Base-by-base conservation (phyloP, 164 flowering plant genomes). In the Litsea cubeba region DNA sequence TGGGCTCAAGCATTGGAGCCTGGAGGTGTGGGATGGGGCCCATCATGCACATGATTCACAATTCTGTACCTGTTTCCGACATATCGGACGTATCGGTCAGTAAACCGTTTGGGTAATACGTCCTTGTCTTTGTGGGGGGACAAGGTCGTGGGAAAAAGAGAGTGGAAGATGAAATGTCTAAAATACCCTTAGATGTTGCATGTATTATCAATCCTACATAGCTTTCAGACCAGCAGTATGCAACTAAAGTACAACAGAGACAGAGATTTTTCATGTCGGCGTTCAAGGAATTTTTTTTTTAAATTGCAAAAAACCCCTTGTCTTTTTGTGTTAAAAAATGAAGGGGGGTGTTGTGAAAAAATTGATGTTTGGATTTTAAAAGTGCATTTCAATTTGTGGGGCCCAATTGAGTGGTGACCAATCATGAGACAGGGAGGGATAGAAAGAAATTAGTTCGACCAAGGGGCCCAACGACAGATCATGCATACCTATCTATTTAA, bases 111-210 rank as follows among this genome's bases (percentile, higher is more conserved):
- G 71, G 79, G 57, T 71, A 67, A 46, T 54, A 57, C 75, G 40
- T 72, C 79, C 62, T 68, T 66, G 66, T 76, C 75, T 58, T 0
- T 76, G 57, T 70, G 71, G 79, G 25, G 25, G 71, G 76, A 58
- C 71, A 40, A 46, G 35, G 49, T 17, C 12, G 67, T 32, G 71
- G 62, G 3, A 23, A 17, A 40, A 51, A 46, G 18, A 60, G 28
- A 22, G 14, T 10, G n/a, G 50, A 28, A 32, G 32, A 12, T 23
- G 24, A 62, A 73, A 62, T 73, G 22, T 57, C 76, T 14, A 24
- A 50, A 73, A 1, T 50, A 51, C 70, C 76, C 76, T 60, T 50
- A 0, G 5, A 20, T 49, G 15, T 17, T 28, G 17, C 2, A 18
- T 1, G 22, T 35, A 30, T 28, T 35, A 18, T 3, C 67, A 23